Conservation (phyloP, 2,329 filamentous ascomycete species). For the Aspergillus sp. region DNA sequence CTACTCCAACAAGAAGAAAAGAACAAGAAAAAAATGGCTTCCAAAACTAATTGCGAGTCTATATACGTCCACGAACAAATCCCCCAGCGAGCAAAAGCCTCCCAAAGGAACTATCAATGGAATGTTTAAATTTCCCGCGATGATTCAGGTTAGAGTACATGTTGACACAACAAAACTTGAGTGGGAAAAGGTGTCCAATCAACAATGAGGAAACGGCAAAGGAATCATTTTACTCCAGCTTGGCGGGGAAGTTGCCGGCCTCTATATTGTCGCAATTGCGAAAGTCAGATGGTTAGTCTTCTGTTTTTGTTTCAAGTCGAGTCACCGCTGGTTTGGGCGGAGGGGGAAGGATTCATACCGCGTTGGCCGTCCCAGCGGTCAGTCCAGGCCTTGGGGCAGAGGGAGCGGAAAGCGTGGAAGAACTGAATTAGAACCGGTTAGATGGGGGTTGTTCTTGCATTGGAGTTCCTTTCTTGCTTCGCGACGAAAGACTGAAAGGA, state of each 20-base stretch:
- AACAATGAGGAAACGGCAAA: slow-evolving; percentile 18
- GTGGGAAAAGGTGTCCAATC: slow-evolving; percentile 18
- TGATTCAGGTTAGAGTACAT: slow-evolving; percentile 41
- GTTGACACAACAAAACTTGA: slow-evolving; percentile 35
- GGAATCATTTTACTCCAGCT: slow-evolving; percentile 42
- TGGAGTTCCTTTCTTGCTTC: too few relatives aligned
- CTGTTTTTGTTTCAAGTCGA: not conserved
- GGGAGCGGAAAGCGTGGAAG: slow-evolving; percentile 91
- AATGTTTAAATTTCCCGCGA: slow-evolving; percentile 26
- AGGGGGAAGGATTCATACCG: slow-evolving; percentile 58
- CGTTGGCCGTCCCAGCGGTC: slow-evolving; percentile 96
- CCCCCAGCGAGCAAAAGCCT: not conserved
- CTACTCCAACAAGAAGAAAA: not conserved
- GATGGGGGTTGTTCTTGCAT: not conserved
- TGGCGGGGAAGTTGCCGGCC: slow-evolving; percentile 56
- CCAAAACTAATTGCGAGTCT: slow-evolving; percentile 23
- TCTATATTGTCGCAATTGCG: slow-evolving; percentile 36
- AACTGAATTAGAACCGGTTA: slow-evolving; percentile 60
- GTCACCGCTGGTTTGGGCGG: not conserved
- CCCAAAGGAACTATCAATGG: slow-evolving; percentile 21
- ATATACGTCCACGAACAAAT: slow-evolving; percentile 30
- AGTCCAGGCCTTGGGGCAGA: slow-evolving; percentile 95
- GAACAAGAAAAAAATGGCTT: not conserved
- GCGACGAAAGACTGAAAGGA: not conserved
- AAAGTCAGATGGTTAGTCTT: not conserved